These are phyloP conservation scores for Pseudotsuga menziesii DNA, from an alignment of 75 land plant species.

Conservation along the genomic window DNA sequence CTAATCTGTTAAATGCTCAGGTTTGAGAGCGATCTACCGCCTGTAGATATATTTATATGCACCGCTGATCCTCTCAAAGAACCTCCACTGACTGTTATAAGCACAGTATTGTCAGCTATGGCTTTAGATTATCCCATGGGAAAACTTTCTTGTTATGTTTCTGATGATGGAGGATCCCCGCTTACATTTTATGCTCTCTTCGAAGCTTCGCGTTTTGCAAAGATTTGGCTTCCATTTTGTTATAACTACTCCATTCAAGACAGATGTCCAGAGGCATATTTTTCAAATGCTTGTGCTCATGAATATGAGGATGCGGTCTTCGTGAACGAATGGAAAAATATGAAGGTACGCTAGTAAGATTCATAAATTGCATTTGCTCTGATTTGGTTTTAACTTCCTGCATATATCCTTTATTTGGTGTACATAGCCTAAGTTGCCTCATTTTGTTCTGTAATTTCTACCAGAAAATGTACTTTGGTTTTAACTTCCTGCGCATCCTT, in stretches of 20 bases:
- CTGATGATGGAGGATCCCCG: constrained; percentile 55
- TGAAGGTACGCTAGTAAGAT: neutral
- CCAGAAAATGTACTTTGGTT: constrained; percentile 27
- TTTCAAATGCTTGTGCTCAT: neutral
- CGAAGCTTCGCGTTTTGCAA: constrained; percentile 54
- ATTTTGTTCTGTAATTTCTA: neutral
- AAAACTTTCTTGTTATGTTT: constrained; percentile 53
- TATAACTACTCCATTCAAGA: constrained; percentile 21
- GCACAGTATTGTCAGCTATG: constrained; percentile 48
- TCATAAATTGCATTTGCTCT: neutral
- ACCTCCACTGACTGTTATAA: constrained; percentile 39
- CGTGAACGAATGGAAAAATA: neutral
- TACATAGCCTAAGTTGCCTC: neutral
- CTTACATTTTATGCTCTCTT: constrained; percentile 46
- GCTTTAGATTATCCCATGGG: constrained; percentile 54
- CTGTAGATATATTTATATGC: constrained; percentile 50
- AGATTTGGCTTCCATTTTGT: constrained; percentile 54
- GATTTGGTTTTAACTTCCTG: neutral
- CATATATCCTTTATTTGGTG: too few relatives aligned
- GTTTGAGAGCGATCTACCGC: constrained; percentile 22
- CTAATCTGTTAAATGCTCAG: constrained; percentile 9
- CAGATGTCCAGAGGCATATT: neutral
- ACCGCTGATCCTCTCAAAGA: constrained; percentile 55
- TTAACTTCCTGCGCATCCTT: too few relatives aligned
- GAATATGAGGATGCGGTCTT: neutral